Base-by-base conservation (phyloP, 179 eudicot species). In the Beta corolliflora region DNA sequence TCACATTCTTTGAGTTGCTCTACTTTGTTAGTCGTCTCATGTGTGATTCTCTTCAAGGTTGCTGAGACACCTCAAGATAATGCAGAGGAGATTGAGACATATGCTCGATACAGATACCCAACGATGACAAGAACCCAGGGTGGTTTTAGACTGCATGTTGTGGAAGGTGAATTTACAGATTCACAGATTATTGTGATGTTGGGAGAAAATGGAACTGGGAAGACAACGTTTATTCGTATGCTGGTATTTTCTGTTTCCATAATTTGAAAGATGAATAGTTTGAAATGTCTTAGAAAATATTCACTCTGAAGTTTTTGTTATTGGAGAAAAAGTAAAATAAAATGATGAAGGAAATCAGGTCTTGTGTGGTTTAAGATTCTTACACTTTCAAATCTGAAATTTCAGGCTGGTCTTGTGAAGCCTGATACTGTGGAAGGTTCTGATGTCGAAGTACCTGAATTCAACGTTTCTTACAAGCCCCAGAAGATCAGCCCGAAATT, bases 131-230 rank as follows among this genome's bases (percentile, higher is more conserved):
- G 88, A 86, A 93, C 95, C 69, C 98, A 92, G 84, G 98, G 98
- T 5, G 91, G 90, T 74, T 95, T 95, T 89, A 93, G 78, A 84
- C 94, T 95, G 75, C 87, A 85, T 78, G 98, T 90, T 73, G 60
- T 69, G 60, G 99, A 92, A 86, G 99, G 99, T 76, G 98, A 95
- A 86, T 95, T 95, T 80, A 95, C 99, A 5, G 98, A 95, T 86
- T 95, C 99, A 79, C 98, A 95, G 83, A 95, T 95, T 66, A 76
- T 93, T 77, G 99, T 95, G 73, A 92, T 95, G 99, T 88, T 95
- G 85, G 99, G 99, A 73, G 99, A 95, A 89, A 95, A 95, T 85
- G 99, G 98, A 80, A 95, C 99, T 0, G 98, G 99, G 71, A 95
- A 95, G 91, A 95, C 99, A 0, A 93, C 99, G 45, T 93, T 95